Evolutionary conservation across 2,329 filamentous ascomycete genomes (phyloP).

Genomic region (Hypomyces perniciosus): DNA sequence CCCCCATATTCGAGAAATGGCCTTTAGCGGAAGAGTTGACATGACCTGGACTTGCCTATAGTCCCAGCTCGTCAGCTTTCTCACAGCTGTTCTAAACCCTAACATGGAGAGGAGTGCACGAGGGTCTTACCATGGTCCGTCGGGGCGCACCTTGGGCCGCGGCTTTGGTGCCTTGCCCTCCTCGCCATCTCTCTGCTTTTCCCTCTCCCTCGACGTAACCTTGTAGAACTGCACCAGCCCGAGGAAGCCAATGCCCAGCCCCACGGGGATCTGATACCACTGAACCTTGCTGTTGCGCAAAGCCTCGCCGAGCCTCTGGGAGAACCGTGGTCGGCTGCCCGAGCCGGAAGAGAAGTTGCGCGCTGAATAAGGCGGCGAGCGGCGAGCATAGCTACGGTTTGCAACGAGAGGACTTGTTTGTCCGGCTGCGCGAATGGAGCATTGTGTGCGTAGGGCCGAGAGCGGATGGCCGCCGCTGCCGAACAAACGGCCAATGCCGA

Average conservation of each 20-base stretch:
- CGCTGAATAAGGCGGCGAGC: slow-evolving; percentile 19
- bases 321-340: slow-evolving; percentile 43
- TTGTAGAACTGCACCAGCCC: slow-evolving; percentile 81
- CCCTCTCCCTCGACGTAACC: slow-evolving; percentile 52
- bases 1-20: slow-evolving; percentile 83
- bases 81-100: too few species aligned
- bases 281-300: slow-evolving; percentile 55
- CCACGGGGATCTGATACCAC: slow-evolving; percentile 89
- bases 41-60: slow-evolving; percentile 79
- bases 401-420: slow-evolving; percentile 7
- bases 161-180: slow-evolving; percentile 41
- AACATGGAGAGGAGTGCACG: not conserved
- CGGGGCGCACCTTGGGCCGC: slow-evolving; percentile 63
- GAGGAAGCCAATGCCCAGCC: slow-evolving; percentile 77
- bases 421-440: slow-evolving; percentile 21
- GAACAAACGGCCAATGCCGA: slow-evolving; percentile 29
- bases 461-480: slow-evolving; percentile 24
- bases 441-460: slow-evolving; percentile 24
- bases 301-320: slow-evolving; percentile 45
- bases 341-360: slow-evolving; percentile 31
- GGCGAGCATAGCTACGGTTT: slow-evolving; percentile 15
- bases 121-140: slow-evolving; percentile 67
- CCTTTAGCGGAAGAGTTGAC: slow-evolving; percentile 87
- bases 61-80: not conserved
- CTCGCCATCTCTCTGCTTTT: slow-evolving; percentile 38